phyloP scores from a whole-genome alignment of 371 early-diverging fungal species.

The Amoeboaphelidium occidentale region DNA sequence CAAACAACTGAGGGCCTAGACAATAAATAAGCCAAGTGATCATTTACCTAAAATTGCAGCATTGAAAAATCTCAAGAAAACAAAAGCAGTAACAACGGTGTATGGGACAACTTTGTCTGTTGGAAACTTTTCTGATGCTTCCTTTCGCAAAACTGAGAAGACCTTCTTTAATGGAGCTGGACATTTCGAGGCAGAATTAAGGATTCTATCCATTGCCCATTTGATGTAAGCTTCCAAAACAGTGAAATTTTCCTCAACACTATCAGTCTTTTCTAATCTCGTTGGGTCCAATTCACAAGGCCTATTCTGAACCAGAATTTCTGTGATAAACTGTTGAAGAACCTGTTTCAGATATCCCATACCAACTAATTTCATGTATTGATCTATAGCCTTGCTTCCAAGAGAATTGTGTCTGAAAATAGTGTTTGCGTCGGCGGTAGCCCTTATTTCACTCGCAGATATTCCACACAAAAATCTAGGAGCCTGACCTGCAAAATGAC shows the following conservation, averaged over 20 bases:
- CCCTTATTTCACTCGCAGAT: not conserved
- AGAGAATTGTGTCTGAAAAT: not conserved
- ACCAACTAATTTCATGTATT: not conserved
- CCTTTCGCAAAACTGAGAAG: not conserved
- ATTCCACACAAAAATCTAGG: not conserved
- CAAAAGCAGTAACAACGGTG: not conserved
- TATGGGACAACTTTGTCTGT: not conserved
- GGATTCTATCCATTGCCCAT: not conserved
- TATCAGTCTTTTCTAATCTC: not conserved
- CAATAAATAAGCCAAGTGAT: not conserved
- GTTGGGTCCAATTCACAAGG: not conserved
- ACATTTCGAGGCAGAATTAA: not conserved
- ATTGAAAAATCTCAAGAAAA: not conserved
- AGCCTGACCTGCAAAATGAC: not conserved
- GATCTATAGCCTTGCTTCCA: not conserved
- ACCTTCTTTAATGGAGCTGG: not conserved
- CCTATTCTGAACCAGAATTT: not conserved
- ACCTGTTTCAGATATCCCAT: not conserved
- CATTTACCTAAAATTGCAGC: not conserved
- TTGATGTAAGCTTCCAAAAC: not conserved
- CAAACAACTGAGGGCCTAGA: not conserved
- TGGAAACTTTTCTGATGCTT: not conserved
- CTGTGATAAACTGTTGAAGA: not conserved
- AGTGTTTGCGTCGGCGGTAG: not conserved
- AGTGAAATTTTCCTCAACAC: not conserved